phyloP scores from a whole-genome alignment of 1,139 yeast species.

The Pichia sp. region DNA sequence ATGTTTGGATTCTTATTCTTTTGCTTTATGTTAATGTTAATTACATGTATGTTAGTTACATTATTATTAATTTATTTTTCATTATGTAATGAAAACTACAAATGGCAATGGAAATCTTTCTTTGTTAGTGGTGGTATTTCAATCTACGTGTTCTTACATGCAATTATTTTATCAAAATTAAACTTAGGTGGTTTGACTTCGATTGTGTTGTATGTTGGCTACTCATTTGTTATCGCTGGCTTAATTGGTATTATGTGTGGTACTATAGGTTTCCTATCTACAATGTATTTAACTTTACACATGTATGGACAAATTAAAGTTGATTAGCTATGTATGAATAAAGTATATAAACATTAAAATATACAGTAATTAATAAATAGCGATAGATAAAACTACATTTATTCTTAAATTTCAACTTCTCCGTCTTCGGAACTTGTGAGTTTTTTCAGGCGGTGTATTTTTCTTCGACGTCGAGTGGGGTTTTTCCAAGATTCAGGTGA shows the following conservation, averaged over 20 bases:
- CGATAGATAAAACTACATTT: too few relatives aligned
- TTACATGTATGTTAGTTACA: conserved; percentile 79
- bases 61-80: conserved; percentile 77
- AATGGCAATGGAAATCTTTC: conserved; percentile 96
- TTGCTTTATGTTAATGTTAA: conserved; percentile 72
- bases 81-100: conserved; percentile 84
- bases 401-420: too few relatives aligned
- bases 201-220: conserved; percentile 76
- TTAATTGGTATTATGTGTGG: conserved; percentile 82
- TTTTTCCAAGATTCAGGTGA: not conserved
- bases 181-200: conserved; percentile 71
- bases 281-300: conserved; percentile 66
- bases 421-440: conserved; percentile 2
- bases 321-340: conserved; percentile 37
- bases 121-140: conserved; percentile 88
- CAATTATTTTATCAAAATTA: conserved; percentile 66
- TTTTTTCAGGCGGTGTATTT: conserved; percentile 10
- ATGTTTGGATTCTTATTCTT: conserved; percentile 96
- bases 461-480: conserved; percentile 3
- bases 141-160: conserved; percentile 75
- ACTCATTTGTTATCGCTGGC: conserved; percentile 64
- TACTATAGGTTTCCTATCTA: conserved; percentile 73
- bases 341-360: not conserved
- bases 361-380: too few relatives aligned
- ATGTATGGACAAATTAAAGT: conserved; percentile 84